These are phyloP conservation scores for Fusarium poae DNA, from an alignment of 2,329 filamentous ascomycete species.

Conservation along the genomic window DNA sequence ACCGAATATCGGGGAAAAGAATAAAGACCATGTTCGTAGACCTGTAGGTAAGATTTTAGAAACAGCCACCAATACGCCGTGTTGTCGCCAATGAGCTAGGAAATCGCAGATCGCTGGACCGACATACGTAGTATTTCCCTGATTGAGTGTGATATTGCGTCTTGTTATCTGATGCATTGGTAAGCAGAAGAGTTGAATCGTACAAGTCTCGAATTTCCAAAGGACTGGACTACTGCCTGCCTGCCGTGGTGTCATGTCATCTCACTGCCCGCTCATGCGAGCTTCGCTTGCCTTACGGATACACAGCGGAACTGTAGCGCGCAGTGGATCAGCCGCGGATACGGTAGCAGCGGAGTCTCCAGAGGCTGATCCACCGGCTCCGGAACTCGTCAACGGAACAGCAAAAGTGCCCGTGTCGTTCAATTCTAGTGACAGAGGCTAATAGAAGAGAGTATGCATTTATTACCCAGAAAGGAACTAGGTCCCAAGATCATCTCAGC, in stretches of 20 bases:
- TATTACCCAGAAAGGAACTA: not conserved
- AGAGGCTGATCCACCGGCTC: constrained; percentile 21
- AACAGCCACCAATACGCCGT: constrained; percentile 30
- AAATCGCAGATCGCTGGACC: constrained; percentile 37
- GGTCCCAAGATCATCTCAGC: not conserved
- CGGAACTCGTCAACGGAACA: constrained; percentile 18
- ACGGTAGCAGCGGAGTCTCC: constrained; percentile 26
- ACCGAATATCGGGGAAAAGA: constrained; percentile 13
- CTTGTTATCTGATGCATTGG: constrained; percentile 34
- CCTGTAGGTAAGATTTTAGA: constrained; percentile 40
- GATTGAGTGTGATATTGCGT: constrained; percentile 15
- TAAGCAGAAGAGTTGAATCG: constrained; percentile 34
- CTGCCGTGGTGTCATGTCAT: not conserved
- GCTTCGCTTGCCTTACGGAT: constrained; percentile 6
- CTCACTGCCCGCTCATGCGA: constrained; percentile 27
- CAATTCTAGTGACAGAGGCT: not conserved
- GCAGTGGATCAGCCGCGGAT: not conserved
- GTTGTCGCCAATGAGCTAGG: constrained; percentile 13
- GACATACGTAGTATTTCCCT: constrained; percentile 13
- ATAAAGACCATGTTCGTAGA: constrained; percentile 8
- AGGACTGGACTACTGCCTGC: not conserved
- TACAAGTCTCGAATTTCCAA: not conserved
- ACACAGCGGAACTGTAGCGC: constrained; percentile 19
- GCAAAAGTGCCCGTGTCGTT: not conserved
- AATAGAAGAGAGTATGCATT: not conserved